Conservation (phyloP, 1,139 yeast species). For the Geotrichum bryndzae region DNA sequence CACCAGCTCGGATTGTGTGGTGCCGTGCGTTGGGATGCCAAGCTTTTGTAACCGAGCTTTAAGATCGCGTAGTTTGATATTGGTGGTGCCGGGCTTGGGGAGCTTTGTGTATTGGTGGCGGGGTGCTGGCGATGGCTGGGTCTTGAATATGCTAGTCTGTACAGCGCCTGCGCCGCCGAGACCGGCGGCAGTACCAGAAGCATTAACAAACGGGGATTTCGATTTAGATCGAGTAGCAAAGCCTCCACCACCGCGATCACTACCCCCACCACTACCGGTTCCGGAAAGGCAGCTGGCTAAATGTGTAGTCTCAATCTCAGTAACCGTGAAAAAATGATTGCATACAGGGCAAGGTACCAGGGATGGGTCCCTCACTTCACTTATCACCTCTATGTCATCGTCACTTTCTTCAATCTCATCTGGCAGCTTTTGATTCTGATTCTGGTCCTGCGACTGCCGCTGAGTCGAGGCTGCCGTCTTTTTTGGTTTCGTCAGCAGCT, state of each 20-base stretch:
- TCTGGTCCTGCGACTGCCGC: slow-evolving; percentile 1
- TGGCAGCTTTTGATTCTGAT: not conserved
- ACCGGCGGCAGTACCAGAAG: slow-evolving; percentile 6
- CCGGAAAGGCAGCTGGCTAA: slow-evolving; percentile 56
- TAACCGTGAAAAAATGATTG: slow-evolving; percentile 48
- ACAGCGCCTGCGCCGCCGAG: not conserved
- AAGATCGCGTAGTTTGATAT: slow-evolving; percentile 42
- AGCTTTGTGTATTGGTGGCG: slow-evolving; percentile 7
- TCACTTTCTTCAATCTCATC: slow-evolving; percentile 10
- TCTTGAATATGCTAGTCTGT: not conserved
- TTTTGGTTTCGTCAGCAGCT: not conserved
- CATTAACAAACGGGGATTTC: not conserved
- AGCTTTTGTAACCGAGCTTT: slow-evolving; percentile 53
- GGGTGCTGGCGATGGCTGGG: not conserved
- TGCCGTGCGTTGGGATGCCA: slow-evolving; percentile 57
- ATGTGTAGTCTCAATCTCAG: slow-evolving; percentile 56
- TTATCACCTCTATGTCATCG: slow-evolving; percentile 2
- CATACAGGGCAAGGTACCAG: slow-evolving; percentile 61
- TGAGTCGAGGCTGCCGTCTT: slow-evolving; percentile 4
- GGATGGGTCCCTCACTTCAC: not conserved
- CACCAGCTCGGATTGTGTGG: slow-evolving; percentile 49
- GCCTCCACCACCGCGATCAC: not conserved
- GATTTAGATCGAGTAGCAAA: not conserved
- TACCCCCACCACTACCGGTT: not conserved
- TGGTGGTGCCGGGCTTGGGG: slow-evolving; percentile 44